These are phyloP conservation scores for Ustilago loliicola DNA, from an alignment of 1,284 basidiomycete species.

Conservation along the genomic window DNA sequence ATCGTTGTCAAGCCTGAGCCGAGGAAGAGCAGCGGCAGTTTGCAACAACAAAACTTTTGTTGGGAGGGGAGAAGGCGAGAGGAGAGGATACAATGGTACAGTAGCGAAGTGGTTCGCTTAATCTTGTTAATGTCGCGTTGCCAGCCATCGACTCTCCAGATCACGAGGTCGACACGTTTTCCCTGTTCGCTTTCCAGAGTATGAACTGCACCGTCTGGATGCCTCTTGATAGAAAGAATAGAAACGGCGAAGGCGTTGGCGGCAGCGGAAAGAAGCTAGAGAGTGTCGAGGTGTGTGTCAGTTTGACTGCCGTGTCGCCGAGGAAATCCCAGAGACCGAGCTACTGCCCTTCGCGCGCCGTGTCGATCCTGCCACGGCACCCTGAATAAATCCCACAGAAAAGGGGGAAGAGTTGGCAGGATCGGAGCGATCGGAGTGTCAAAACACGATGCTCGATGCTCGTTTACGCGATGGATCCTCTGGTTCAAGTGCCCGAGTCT, in stretches of 20 bases:
- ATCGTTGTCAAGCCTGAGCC: background rate
- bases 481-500: constrained; percentile 7
- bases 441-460: constrained; percentile 22
- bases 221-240: too few species aligned
- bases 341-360: background rate
- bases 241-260: background rate
- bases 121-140: background rate
- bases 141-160: background rate
- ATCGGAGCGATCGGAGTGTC: constrained; percentile 21
- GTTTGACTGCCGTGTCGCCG: background rate
- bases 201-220: background rate
- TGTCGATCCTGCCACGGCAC: background rate
- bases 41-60: background rate
- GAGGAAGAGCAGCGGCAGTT: background rate
- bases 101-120: background rate
- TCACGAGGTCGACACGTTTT: constrained; percentile 9
- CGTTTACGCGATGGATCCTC: constrained; percentile 23
- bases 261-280: background rate
- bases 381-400: background rate
- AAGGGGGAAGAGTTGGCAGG: background rate
- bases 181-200: background rate
- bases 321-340: background rate
- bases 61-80: background rate
- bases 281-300: background rate
- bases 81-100: background rate